Evolutionary conservation across 129 eudicot genomes (phyloP), one percentile per base, ranked within the genome.

Genomic region (Sambucus nigra): DNA sequence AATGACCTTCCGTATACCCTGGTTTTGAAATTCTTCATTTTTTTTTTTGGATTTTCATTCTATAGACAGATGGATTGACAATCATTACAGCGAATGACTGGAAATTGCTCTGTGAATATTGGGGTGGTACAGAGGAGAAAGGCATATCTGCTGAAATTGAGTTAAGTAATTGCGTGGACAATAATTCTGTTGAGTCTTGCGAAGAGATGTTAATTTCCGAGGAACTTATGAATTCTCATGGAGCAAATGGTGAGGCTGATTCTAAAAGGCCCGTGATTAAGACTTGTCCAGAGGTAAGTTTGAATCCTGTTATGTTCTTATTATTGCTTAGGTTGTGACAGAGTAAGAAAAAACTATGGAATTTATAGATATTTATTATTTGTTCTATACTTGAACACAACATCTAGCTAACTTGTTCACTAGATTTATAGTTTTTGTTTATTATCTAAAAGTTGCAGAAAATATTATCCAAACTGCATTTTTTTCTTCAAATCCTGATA

Each of bases 31-130:
- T 35, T 25, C 47, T 23, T 41, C 25, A 2, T 44, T 64, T 53
- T 8, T 26, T 20, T 4, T 25, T 15, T 25, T 25, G 53, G 13
- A 40, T 53, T 53, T 51, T 29, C 40, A n/a, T n/a, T n/a, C n/a
- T n/a, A n/a, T n/a, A 91, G 99, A 70, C 81, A 44, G 99, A 91
- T 60, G 87, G 69, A 38, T 47, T 91, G 62, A 78, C 94, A 31
- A 63, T 86, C 32, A 57, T 91, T 47, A 51, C 79, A 19, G 95
- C 74, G 64, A 73, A 65, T 61, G 99, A 91, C 55, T 91, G 99
- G 99, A 75, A 69, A 53, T 31, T 47, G 15, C 78, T 91, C 39
- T 86, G 99, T 55, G 83, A 91, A 68, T 80, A 86, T 47, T 91
- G 99, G 99, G 83, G 75, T 56, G 71, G 82, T 25, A 58, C 7